Percentiles rank a stretch among this genome's conserved stretches.
Conservation (phyloP, 148 eudicot genomes). For the Rhododendron griersonianum region DNA sequence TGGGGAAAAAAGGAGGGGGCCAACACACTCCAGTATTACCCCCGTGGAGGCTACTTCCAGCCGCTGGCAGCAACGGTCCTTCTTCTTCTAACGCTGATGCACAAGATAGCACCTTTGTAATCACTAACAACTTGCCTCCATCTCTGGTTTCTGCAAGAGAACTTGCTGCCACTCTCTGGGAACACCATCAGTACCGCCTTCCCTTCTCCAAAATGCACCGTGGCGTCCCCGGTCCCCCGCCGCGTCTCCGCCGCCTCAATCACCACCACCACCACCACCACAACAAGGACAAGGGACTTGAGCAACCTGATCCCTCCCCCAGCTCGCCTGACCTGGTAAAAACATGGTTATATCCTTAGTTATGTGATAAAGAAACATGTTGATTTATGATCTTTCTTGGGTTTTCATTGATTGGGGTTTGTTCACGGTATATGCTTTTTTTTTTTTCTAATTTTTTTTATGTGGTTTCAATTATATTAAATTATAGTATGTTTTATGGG, state of each 20-base stretch:
- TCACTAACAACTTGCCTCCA: background rate
- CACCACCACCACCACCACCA: slow-evolving; percentile 22
- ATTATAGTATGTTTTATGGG: background rate
- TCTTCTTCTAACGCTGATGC: background rate
- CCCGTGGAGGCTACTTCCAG: slow-evolving; percentile 17
- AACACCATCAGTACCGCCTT: slow-evolving; percentile 31
- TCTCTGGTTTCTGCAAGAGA: slow-evolving; percentile 37
- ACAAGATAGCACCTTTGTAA: slow-evolving; percentile 10
- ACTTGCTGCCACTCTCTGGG: slow-evolving; percentile 47
- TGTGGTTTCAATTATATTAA: background rate
- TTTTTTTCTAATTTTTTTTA: background rate
- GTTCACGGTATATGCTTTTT: background rate
- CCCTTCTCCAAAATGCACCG: slow-evolving; percentile 38
- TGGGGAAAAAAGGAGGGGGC: slow-evolving; percentile 41
- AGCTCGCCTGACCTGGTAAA: slow-evolving; percentile 41
- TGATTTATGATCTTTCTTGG: background rate
- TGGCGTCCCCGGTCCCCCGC: slow-evolving; percentile 21
- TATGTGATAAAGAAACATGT: background rate
- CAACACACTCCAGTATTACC: slow-evolving; percentile 33
- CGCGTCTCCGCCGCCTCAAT: slow-evolving; percentile 32
- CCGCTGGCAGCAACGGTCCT: slow-evolving; percentile 6
- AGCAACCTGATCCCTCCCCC: slow-evolving; percentile 31
- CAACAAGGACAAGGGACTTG: slow-evolving; percentile 19
- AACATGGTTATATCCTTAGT: background rate
- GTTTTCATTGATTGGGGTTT: slow-evolving; percentile 3